A percentile compares a stretch with the other conserved stretches of the same genome.
Evolutionary conservation across 2,329 filamentous ascomycete genomes (phyloP).

Genomic region (Fusarium sarcochroum): DNA sequence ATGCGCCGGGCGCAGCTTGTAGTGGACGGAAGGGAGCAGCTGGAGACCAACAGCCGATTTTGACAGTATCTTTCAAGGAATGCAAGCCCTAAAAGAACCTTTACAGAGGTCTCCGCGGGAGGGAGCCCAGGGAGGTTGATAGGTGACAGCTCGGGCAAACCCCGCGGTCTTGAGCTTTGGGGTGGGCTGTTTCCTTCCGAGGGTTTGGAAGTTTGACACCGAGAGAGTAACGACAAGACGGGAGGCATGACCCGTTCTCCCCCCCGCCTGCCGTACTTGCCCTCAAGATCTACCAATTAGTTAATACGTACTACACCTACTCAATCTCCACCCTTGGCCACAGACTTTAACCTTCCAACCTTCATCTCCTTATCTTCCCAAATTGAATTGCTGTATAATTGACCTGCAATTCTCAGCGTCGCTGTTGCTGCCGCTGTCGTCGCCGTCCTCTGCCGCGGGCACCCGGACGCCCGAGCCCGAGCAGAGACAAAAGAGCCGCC

Average conservation of each 20-base stretch:
- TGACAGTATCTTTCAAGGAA: neutral
- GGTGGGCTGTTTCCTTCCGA: slow-evolving; percentile 21
- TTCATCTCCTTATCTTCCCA: slow-evolving; percentile 13
- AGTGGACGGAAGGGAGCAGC: slow-evolving; percentile 1
- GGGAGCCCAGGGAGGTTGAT: neutral
- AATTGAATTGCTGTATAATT: slow-evolving; percentile 11
- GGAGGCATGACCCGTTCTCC: slow-evolving; percentile 38
- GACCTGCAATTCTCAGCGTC: slow-evolving; percentile 12
- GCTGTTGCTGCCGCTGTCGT: slow-evolving; percentile 28
- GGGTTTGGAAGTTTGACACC: slow-evolving; percentile 26
- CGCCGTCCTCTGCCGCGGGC: slow-evolving; percentile 47
- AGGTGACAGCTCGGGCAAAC: slow-evolving; percentile 22
- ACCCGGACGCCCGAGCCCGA: slow-evolving; percentile 50
- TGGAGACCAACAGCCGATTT: neutral
- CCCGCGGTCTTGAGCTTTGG: slow-evolving; percentile 15
- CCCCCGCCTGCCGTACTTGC: slow-evolving; percentile 22
- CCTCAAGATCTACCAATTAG: slow-evolving; percentile 25
- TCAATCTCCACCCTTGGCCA: slow-evolving; percentile 33
- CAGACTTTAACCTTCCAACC: slow-evolving; percentile 36
- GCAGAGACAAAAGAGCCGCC: slow-evolving; percentile 43
- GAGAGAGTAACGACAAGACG: slow-evolving; percentile 4
- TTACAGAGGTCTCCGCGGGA: neutral
- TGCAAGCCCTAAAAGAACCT: neutral
- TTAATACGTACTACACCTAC: slow-evolving; percentile 22
- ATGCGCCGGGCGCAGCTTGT: neutral